Evolutionary conservation across 2,329 filamentous ascomycete genomes (phyloP), one percentile per base, ranked within the genome.

Genomic region (Gyromitra esculenta): DNA sequence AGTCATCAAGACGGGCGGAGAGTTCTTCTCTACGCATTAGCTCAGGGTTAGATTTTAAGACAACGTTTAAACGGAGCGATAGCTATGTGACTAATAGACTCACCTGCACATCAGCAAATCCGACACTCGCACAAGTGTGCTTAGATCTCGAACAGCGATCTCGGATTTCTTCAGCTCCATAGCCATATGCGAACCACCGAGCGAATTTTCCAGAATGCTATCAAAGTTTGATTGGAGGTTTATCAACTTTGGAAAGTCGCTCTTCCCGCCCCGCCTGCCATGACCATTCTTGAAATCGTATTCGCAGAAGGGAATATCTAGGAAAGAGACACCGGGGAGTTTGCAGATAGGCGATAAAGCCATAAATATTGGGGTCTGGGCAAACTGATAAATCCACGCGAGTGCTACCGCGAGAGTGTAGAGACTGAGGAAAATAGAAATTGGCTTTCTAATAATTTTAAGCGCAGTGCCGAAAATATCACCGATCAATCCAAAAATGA

Each of bases 221-320:
- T 94, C 92, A 72, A 96, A 93, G 37, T 90, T 87, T n/a, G 88
- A 86, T 82, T 96, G 92, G 0, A 91, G 88, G 18, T 86, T 86
- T 86, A 96, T 91, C 25, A 96, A 86, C 66, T 90, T 88, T 78
- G 92, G 90, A 79, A 95, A 95, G 80, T 94, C 90, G 8, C 92
- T 91, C 88, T 96, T 96, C 80, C 92, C 92, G 84, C 92, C 92
- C 83, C 96, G 96, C 83, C 91, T 87, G 60, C 92, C 92, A 81
- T 45, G 59, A n/a, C 63, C 68, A 37, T 21, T 59, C 15, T 21
- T 31, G 9, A 8, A 11, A 11, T 9, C 43, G 21, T 48, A 65
- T 25, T 65, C 62, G 54, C 73, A 79, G 48, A 78, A 63, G 50
- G 76, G 76, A 15, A 74, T 15, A 21, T 76, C 48, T 5, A 78